These are phyloP conservation scores for Talaromyces wortmannii DNA, from an alignment of 495 filamentous ascomycete species.

Conservation along the genomic window DNA sequence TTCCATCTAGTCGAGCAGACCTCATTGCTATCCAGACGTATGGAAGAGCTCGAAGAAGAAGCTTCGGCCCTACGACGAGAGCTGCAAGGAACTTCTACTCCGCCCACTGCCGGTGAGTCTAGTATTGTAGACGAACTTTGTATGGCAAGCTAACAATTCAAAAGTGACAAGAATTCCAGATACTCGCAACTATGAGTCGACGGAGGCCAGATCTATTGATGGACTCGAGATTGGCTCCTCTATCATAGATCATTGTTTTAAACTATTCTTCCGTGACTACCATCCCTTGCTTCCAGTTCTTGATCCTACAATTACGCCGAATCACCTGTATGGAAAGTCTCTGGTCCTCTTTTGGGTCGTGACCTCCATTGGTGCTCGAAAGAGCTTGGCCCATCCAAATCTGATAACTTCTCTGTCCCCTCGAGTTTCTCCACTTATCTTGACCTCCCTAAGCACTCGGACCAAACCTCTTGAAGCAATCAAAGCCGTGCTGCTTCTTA, in stretches of 20 bases:
- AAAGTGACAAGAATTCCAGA: neutral
- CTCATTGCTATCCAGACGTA: conserved; percentile 14
- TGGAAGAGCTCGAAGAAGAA: conserved; percentile 27
- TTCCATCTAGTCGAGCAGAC: neutral
- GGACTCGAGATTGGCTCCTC: neutral
- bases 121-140: conserved; percentile 16
- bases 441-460: conserved; percentile 25
- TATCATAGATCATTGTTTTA: neutral
- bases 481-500: conserved; percentile 36
- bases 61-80: conserved; percentile 24
- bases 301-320: conserved; percentile 25
- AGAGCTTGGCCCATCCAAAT: conserved; percentile 31
- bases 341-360: conserved; percentile 46
- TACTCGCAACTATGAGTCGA: neutral
- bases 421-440: conserved; percentile 35
- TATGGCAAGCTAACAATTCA: neutral
- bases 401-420: conserved; percentile 27
- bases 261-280: conserved; percentile 41
- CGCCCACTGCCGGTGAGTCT: conserved; percentile 21
- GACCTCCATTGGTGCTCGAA: conserved; percentile 25
- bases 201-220: neutral
- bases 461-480: conserved; percentile 36
- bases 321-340: conserved; percentile 33
- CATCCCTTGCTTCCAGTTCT: conserved; percentile 39
- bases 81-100: conserved; percentile 15